Percentiles rank a stretch among this genome's conserved stretches.
Evolutionary conservation across 257 asterid species (phyloP).

Genomic region (Rauvolfia tetraphylla): DNA sequence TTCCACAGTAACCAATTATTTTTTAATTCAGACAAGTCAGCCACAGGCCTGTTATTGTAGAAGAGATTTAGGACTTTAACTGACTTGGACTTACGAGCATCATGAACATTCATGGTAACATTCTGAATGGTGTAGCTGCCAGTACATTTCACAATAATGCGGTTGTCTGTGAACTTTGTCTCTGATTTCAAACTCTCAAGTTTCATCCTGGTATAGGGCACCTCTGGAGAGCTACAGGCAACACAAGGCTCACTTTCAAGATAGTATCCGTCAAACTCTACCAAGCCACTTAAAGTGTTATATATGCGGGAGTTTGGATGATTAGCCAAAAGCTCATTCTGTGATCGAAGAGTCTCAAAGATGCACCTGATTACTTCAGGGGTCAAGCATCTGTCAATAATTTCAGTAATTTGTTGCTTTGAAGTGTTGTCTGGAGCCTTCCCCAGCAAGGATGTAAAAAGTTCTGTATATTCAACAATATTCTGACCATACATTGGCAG

Average conservation of each 20-base stretch:
- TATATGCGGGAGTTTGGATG: constrained; percentile 99
- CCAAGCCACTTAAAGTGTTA: constrained; percentile 94
- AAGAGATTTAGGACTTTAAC: constrained; percentile 96
- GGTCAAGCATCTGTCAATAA: constrained; percentile 88
- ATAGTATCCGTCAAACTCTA: constrained; percentile 99
- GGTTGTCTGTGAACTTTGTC: constrained; percentile 97
- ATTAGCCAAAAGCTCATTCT: constrained; percentile 97
- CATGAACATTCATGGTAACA: constrained; percentile 98
- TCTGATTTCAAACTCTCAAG: constrained; percentile 95
- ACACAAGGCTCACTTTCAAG: constrained; percentile 99
- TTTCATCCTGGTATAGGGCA: constrained; percentile 95
- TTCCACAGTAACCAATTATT: constrained; percentile 98
- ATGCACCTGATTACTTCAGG: constrained; percentile 74
- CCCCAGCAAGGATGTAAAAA: constrained; percentile 76
- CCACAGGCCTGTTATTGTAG: constrained; percentile 98
- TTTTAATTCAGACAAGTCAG: constrained; percentile 94
- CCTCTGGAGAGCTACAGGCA: constrained; percentile 99
- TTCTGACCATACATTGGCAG: constrained; percentile 96
- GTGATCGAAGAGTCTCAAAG: constrained; percentile 87
- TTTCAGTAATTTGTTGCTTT: constrained; percentile 60
- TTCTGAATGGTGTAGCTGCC: constrained; percentile 99
- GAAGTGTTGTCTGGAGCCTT: constrained; percentile 61
- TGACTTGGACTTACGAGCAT: constrained; percentile 93
- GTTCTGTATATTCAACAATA: constrained; percentile 79
- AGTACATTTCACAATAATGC: constrained; percentile 97